phyloP scores from a whole-genome alignment of 1,284 basidiomycete genomes.

The Ustilago bromivora region DNA sequence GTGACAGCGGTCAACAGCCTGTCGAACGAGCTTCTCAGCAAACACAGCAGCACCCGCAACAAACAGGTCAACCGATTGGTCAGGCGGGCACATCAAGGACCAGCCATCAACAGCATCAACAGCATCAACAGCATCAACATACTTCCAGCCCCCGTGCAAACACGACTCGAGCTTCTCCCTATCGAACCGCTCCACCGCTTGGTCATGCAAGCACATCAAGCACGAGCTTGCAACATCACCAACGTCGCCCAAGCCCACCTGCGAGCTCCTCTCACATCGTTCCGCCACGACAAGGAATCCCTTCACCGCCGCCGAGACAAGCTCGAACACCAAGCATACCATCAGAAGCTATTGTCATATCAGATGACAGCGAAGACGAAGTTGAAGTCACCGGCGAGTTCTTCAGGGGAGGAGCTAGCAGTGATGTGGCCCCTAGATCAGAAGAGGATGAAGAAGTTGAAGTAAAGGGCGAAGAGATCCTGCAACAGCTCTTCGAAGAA shows the following conservation, averaged over 20 bases:
- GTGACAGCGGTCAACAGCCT: no score
- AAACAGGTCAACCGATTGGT: background rate
- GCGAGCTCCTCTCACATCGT: background rate
- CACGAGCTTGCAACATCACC: background rate
- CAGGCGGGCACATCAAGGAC: background rate
- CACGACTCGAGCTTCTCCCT: no score
- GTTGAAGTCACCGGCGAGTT: slow-evolving; percentile 7
- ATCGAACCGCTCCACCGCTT: background rate
- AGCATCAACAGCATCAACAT: background rate
- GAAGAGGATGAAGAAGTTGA: background rate
- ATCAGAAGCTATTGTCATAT: slow-evolving; percentile 37
- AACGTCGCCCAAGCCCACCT: background rate
- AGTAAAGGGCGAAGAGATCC: background rate
- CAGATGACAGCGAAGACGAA: slow-evolving; percentile 29
- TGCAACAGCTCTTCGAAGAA: slow-evolving; percentile 1
- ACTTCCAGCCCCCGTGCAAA: no score
- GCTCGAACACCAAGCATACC: background rate
- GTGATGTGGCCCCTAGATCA: background rate
- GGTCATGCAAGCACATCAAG: background rate
- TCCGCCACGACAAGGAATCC: background rate
- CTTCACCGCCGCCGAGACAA: background rate
- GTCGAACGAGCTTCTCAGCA: background rate
- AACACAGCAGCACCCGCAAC: background rate
- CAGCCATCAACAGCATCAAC: background rate
- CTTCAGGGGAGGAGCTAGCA: background rate